Percentiles rank a stretch among this genome's conserved stretches.
Evolutionary conservation across 2,329 filamentous ascomycete genomes (phyloP).

Genomic region (Colletotrichum lini): DNA sequence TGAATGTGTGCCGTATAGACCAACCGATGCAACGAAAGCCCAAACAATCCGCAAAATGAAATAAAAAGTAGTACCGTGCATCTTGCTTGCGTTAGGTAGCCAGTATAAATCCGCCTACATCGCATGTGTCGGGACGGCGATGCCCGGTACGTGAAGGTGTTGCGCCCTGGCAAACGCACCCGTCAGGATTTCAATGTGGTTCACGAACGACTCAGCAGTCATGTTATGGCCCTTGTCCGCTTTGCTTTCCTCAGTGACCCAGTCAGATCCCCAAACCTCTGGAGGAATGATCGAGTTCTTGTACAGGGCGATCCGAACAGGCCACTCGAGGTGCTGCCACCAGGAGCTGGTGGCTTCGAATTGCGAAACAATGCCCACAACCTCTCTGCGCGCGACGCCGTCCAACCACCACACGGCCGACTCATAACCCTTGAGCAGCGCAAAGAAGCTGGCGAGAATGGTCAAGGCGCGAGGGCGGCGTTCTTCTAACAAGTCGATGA

Average conservation of each 20-base stretch:
- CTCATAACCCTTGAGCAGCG: conserved; percentile 73
- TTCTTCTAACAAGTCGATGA: conserved; percentile 71
- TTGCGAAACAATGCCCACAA: conserved; percentile 73
- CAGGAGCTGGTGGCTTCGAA: conserved; percentile 72
- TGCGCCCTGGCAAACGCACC: conserved; percentile 55
- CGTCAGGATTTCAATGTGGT: conserved; percentile 63
- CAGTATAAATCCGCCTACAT: conserved; percentile 33
- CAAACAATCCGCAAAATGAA: neutral
- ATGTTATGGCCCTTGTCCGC: conserved; percentile 48
- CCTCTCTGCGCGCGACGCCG: conserved; percentile 75
- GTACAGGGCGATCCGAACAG: conserved; percentile 71
- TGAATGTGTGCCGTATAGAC: neutral
- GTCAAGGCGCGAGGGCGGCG: conserved; percentile 73
- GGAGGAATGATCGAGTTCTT: conserved; percentile 67
- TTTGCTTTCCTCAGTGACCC: conserved; percentile 59
- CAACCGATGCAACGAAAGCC: neutral
- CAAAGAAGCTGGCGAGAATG: conserved; percentile 77
- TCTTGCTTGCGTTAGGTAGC: conserved; percentile 29
- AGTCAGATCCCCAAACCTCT: conserved; percentile 70
- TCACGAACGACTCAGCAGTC: conserved; percentile 53
- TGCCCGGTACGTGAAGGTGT: conserved; percentile 44
- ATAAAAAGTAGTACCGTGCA: neutral
- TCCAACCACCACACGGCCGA: conserved; percentile 77
- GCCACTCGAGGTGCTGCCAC: conserved; percentile 75
- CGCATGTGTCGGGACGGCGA: conserved; percentile 37